phyloP scores from a whole-genome alignment of 495 filamentous ascomycete genomes.

The Trichoderma reesei region DNA sequence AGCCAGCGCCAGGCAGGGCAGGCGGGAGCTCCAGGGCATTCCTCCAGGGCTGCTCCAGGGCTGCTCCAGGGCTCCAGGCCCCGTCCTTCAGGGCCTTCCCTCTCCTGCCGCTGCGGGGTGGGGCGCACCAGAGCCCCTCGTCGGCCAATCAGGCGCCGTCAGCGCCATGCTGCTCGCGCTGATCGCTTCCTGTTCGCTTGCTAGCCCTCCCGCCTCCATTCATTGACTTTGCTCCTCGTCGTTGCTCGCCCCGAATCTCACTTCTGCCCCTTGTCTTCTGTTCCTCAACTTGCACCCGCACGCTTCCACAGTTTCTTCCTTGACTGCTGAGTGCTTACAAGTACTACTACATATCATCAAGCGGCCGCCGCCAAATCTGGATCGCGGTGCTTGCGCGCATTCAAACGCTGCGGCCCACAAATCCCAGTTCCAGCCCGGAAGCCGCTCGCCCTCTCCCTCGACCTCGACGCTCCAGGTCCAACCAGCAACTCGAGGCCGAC shows the following conservation, averaged over 20 bases:
- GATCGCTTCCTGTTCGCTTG: constrained; percentile 7
- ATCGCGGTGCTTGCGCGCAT: not conserved
- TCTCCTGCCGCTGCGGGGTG: not conserved
- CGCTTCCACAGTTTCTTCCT: too few species aligned
- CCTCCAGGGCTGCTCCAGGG: not conserved
- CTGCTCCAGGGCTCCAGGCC: too few species aligned
- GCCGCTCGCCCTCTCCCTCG: too few species aligned
- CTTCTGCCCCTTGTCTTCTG: not conserved
- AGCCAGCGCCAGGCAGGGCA: too few species aligned
- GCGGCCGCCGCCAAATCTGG: not conserved
- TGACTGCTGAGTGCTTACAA: too few species aligned
- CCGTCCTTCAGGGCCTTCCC: not conserved
- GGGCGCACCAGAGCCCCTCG: not conserved
- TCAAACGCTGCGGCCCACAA: constrained; percentile 3
- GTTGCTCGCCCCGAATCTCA: not conserved
- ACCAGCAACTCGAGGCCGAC: too few species aligned
- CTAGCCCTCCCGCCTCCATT: not conserved
- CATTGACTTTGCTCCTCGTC: too few species aligned
- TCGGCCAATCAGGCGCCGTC: not conserved
- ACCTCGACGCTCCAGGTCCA: too few species aligned
- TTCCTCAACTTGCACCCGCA: not conserved
- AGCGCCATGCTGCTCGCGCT: constrained; percentile 5
- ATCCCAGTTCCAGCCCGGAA: not conserved
- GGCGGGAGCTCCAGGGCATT: not conserved
- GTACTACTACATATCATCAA: too few species aligned